Evolutionary conservation across 208 protist species (phyloP), one percentile per base, ranked within the genome.

Genomic region (Acanthamoeba divionensis): DNA sequence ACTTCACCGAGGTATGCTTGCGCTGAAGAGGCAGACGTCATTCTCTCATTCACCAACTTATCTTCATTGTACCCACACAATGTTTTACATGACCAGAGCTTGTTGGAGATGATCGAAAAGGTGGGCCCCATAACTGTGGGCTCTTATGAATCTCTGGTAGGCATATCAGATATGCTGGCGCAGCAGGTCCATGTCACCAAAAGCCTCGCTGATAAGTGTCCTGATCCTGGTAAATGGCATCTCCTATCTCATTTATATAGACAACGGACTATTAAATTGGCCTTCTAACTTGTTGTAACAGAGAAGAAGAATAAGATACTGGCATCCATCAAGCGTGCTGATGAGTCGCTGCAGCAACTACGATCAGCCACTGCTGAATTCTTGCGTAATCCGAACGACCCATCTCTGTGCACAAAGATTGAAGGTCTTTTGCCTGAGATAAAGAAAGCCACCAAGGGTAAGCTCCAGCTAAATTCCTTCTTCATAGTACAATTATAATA

Each of bases 161-260:
- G 24, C 12, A 65, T 85, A 21, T 48, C 75, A 31, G 75, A 85
- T 55, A 44, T 66, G 45, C 45, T 85, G 18, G 75, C 75, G 10
- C 75, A 85, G 54, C 50, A 85, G 33, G 65, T 85, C 26, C 75
- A 52, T 4, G 7, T 85, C 52, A 55, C 75, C 75, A 57, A 79
- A 48, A 48, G 45, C 44, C 45, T 29, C 15, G 67, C 67, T 18
- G 67, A 79, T 29, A 21, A 29, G 67, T 75, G n/a, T n/a, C n/a
- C n/a, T n/a, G n/a, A n/a, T n/a, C n/a, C n/a, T n/a, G n/a, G n/a
- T n/a, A n/a, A n/a, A n/a, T n/a, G n/a, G n/a, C n/a, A n/a, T n/a
- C n/a, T n/a, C n/a, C n/a, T n/a, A n/a, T n/a, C n/a, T n/a, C n/a
- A n/a, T n/a, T n/a, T n/a, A n/a, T n/a, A n/a, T n/a, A n/a, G 15